A percentile compares a stretch with the other conserved stretches of the same genome.
phyloP scores from a whole-genome alignment of 148 eudicot species.

The Spergularia marina region DNA sequence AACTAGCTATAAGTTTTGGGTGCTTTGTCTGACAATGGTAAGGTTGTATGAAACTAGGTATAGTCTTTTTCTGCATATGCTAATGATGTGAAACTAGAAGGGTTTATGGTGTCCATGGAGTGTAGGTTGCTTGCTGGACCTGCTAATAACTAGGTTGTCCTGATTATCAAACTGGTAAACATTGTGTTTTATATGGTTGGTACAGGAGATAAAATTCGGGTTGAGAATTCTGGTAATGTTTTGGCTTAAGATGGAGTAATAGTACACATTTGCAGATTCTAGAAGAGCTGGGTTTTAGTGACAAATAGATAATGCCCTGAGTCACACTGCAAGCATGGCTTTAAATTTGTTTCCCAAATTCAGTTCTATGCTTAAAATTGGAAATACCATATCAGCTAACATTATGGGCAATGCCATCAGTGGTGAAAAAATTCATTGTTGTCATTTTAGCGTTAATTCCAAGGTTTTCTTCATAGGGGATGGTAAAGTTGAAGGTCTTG shows the following conservation, averaged over 20 bases:
- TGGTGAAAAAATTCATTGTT: neutral
- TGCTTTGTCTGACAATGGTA: neutral
- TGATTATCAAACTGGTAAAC: constrained; percentile 1
- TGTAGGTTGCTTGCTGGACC: neutral
- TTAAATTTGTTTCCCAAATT: neutral
- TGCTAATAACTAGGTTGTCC: neutral
- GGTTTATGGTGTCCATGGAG: neutral
- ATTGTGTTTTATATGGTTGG: neutral
- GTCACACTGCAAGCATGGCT: neutral
- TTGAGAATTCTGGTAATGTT: too few relatives aligned
- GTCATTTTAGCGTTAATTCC: neutral
- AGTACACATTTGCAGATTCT: neutral
- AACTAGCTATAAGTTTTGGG: neutral
- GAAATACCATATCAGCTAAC: neutral
- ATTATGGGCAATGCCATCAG: neutral
- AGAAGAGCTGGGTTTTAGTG: neutral
- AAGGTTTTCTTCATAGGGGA: neutral
- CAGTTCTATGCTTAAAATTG: neutral
- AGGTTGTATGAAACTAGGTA: neutral
- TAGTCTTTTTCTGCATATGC: neutral
- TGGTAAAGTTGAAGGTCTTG: neutral
- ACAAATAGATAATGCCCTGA: neutral
- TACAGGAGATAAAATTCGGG: too few relatives aligned
- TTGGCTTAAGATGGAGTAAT: neutral
- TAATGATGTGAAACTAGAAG: neutral